These are phyloP conservation scores for Raffaelea arxii DNA, from an alignment of 2,329 filamentous ascomycete species.

Conservation along the genomic window DNA sequence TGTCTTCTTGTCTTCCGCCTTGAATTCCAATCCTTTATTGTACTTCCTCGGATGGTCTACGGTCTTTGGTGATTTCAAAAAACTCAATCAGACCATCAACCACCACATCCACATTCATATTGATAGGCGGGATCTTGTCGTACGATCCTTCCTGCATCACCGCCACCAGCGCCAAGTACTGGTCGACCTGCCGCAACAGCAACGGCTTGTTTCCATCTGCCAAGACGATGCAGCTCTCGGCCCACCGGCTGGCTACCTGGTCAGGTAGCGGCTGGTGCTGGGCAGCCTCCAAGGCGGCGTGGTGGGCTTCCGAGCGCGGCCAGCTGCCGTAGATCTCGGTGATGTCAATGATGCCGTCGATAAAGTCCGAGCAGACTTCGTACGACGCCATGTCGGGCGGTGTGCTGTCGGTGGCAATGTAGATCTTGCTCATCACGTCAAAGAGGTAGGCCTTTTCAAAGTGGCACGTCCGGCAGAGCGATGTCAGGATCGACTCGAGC, in stretches of 20 bases:
- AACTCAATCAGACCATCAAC: conserved; percentile 72
- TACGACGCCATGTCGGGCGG: conserved; percentile 93
- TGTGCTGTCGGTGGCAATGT: conserved; percentile 90
- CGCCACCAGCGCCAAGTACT: conserved; percentile 71
- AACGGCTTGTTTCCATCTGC: conserved; percentile 55
- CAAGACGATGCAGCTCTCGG: conserved; percentile 59
- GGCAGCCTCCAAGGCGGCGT: conserved; percentile 46
- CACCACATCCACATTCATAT: conserved; percentile 78
- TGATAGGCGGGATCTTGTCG: conserved; percentile 74
- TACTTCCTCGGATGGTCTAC: conserved; percentile 15
- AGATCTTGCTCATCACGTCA: conserved; percentile 95
- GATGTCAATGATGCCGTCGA: conserved; percentile 95
- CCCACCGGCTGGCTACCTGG: conserved; percentile 55
- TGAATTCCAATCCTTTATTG: no score
- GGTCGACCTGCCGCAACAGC: conserved; percentile 59
- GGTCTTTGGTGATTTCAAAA: conserved; percentile 61
- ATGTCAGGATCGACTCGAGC: conserved; percentile 87
- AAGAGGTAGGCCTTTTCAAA: conserved; percentile 99
- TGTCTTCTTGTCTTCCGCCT: no score
- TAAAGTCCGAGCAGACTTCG: conserved; percentile 97
- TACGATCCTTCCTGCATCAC: conserved; percentile 81
- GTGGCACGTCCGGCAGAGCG: conserved; percentile 82
- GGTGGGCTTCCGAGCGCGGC: conserved; percentile 45
- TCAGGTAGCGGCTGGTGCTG: conserved; percentile 55
- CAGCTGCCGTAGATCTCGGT: conserved; percentile 87